Conservation (phyloP, 139 green algal species). For the Yamagishiella unicocca region DNA sequence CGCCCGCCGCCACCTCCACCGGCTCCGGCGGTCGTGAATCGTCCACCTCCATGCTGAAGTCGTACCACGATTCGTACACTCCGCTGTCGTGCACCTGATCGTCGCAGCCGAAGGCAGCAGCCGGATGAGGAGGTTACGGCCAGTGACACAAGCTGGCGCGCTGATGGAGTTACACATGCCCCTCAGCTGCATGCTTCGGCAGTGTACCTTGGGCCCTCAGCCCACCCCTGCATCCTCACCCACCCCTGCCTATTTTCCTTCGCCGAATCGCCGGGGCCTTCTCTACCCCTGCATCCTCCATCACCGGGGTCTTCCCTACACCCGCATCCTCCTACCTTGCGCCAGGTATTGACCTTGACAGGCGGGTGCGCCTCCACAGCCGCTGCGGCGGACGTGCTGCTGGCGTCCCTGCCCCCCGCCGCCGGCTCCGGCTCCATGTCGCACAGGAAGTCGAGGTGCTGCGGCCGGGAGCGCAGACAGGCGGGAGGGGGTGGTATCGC, state of each 20-base stretch:
- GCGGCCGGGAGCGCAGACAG: not conserved
- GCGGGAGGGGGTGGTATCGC: not conserved
- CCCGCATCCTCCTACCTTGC: slow-evolving; percentile 37
- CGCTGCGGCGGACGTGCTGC: not conserved
- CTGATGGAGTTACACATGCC: too few relatives aligned
- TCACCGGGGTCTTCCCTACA: too few relatives aligned
- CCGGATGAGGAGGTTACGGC: too few relatives aligned
- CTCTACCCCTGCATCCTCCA: too few relatives aligned
- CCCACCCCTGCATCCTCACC: too few relatives aligned
- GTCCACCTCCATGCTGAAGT: slow-evolving; percentile 56
- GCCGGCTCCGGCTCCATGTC: slow-evolving; percentile 1
- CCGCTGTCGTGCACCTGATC: slow-evolving; percentile 36
- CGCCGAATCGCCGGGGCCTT: too few relatives aligned
- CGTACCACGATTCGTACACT: slow-evolving; percentile 64
- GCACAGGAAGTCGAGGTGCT: slow-evolving; percentile 46
- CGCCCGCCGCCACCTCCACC: slow-evolving; percentile 45
- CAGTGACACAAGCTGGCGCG: too few relatives aligned
- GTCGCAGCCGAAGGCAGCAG: not conserved
- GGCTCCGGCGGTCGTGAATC: slow-evolving; percentile 48
- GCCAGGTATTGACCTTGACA: slow-evolving; percentile 19
- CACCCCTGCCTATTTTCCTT: too few relatives aligned
- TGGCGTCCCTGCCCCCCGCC: not conserved
- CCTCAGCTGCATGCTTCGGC: too few relatives aligned
- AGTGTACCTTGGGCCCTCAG: too few relatives aligned
- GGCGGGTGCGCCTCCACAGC: not conserved